Conservation (phyloP, 306 rosid genomes). For the Mimosa bimucronata region DNA sequence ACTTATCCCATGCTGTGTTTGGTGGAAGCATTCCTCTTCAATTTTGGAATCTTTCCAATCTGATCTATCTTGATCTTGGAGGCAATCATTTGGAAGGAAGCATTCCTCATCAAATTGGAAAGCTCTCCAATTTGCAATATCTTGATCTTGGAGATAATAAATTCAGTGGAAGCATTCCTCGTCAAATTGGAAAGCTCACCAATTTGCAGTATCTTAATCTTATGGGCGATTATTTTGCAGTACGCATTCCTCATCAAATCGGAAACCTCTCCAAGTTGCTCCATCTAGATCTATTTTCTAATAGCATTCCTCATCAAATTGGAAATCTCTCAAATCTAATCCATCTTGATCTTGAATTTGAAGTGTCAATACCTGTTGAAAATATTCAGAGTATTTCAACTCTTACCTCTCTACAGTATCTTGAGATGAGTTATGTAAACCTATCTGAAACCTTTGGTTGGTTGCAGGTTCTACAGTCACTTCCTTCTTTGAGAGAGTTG, state of each 20-base stretch:
- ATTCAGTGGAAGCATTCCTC: not conserved
- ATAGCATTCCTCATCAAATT: not conserved
- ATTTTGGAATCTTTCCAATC: not conserved
- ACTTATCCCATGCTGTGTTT: not conserved
- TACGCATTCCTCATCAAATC: not conserved
- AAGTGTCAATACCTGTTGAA: not conserved
- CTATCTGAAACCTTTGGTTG: constrained; percentile 12
- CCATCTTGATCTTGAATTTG: not conserved
- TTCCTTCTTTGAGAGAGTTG: constrained; percentile 25
- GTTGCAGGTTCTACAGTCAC: constrained; percentile 18
- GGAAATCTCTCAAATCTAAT: not conserved
- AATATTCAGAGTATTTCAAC: constrained; percentile 10
- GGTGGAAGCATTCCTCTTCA: not conserved
- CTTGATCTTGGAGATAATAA: not conserved
- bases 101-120: not conserved
- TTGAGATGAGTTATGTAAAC: not conserved
- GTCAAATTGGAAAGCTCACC: not conserved
- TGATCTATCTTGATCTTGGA: not conserved
- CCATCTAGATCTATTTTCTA: not conserved
- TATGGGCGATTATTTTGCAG: rapidly evolving
- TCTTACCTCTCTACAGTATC: constrained; percentile 21
- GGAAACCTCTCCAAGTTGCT: not conserved
- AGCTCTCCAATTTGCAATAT: not conserved
- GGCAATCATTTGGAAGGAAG: not conserved
- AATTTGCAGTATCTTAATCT: not conserved